Evolutionary conservation across 768 basidiomycete species (phyloP).

Genomic region (Goffeauzyma gilvescens): DNA sequence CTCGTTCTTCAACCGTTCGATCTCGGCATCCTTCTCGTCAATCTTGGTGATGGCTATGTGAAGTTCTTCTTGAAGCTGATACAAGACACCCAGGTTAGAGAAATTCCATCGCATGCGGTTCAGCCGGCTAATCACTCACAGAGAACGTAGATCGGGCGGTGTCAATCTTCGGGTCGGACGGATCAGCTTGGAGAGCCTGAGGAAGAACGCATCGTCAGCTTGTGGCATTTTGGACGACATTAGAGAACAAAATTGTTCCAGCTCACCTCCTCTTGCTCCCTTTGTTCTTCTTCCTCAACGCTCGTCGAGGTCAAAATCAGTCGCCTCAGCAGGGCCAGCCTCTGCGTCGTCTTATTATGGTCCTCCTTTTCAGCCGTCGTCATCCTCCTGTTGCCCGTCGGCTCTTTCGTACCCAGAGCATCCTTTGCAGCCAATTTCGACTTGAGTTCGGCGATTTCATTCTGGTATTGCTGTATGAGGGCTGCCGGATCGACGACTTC

Average conservation of each 20-base stretch:
- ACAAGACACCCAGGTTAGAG: not conserved
- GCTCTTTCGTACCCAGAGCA: constrained; percentile 53
- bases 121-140: no score
- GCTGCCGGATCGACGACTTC: constrained; percentile 86
- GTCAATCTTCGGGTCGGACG: constrained; percentile 57
- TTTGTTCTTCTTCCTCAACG: constrained; percentile 33
- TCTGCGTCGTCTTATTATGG: no score
- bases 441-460: constrained; percentile 81
- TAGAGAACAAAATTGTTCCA: no score
- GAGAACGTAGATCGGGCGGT: constrained; percentile 27
- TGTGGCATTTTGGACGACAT: no score
- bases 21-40: constrained; percentile 62
- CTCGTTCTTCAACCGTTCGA: constrained; percentile 62
- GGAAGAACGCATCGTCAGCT: no score
- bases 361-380: no score
- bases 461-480: constrained; percentile 77
- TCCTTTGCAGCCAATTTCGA: constrained; percentile 38
- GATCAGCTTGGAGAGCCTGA: no score
- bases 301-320: constrained; percentile 50
- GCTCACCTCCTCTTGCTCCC: not conserved
- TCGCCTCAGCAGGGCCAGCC: constrained; percentile 27
- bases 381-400: constrained; percentile 52
- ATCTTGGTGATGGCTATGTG: constrained; percentile 57
- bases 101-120: not conserved
- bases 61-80: constrained; percentile 68